phyloP scores from a whole-genome alignment of 169 alveolate species.

The Cryptosporidium parvum region DNA sequence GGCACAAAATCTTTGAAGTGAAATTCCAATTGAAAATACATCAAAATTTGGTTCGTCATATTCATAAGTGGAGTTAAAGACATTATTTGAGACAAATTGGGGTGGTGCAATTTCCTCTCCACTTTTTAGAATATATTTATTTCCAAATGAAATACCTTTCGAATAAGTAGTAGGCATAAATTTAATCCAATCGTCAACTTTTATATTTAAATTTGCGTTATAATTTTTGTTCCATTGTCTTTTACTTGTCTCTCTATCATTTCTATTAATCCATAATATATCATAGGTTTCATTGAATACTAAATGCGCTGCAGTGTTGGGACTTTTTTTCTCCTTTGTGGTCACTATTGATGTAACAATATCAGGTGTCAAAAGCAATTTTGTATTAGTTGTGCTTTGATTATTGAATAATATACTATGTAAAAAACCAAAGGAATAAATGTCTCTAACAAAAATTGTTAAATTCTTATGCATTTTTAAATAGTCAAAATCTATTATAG shows the following conservation, averaged over 20 bases:
- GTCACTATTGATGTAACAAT: slow-evolving; percentile 34
- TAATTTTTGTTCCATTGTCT: background rate
- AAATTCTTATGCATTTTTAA: slow-evolving; percentile 11
- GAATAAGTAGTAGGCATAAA: slow-evolving; percentile 44
- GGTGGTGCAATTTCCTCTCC: background rate
- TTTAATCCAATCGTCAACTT: slow-evolving; percentile 57
- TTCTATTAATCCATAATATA: slow-evolving; percentile 64
- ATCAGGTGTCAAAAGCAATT: slow-evolving; percentile 50
- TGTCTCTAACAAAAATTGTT: slow-evolving; percentile 42
- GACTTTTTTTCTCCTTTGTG: background rate
- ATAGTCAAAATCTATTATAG: slow-evolving; percentile 1
- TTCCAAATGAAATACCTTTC: slow-evolving; percentile 24
- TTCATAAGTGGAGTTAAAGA: background rate
- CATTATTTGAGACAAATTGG: background rate
- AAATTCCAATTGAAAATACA: slow-evolving; percentile 35
- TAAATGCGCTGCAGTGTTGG: background rate
- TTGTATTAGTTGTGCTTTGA: slow-evolving; percentile 7
- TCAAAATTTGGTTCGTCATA: slow-evolving; percentile 16
- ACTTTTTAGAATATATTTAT: background rate
- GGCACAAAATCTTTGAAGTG: slow-evolving; percentile 62
- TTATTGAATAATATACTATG: background rate
- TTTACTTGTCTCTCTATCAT: slow-evolving; percentile 46
- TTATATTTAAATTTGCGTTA: slow-evolving; percentile 7
- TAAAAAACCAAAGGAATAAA: slow-evolving; percentile 41
- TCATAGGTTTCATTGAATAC: slow-evolving; percentile 8